phyloP scores from a whole-genome alignment of 2,329 filamentous ascomycete species.

The Gliomastix tumulicola region DNA sequence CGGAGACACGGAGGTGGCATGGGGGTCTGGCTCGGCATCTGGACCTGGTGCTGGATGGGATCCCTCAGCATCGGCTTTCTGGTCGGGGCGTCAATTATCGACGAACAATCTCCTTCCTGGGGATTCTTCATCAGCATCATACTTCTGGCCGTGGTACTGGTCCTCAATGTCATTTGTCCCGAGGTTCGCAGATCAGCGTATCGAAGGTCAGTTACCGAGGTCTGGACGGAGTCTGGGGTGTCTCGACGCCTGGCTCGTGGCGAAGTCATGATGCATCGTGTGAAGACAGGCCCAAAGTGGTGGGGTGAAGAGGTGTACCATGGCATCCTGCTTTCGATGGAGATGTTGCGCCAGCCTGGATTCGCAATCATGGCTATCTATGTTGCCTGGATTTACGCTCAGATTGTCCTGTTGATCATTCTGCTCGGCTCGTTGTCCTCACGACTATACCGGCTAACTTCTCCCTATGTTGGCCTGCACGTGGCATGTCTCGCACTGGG shows the following conservation, averaged over 20 bases:
- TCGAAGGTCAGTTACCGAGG: slow-evolving; percentile 60
- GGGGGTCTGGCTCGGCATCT: slow-evolving; percentile 72
- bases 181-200: slow-evolving; percentile 66
- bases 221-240: slow-evolving; percentile 43
- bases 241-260: slow-evolving; percentile 59
- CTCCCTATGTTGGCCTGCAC: slow-evolving; percentile 59
- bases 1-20: slow-evolving; percentile 71
- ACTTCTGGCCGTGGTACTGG: slow-evolving; percentile 54
- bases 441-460: slow-evolving; percentile 55
- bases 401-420: slow-evolving; percentile 66
- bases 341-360: slow-evolving; percentile 69
- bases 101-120: slow-evolving; percentile 57
- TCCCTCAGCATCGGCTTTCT: slow-evolving; percentile 67
- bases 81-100: slow-evolving; percentile 63
- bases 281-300: slow-evolving; percentile 64
- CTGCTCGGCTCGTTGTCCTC: slow-evolving; percentile 68
- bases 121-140: slow-evolving; percentile 70
- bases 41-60: slow-evolving; percentile 71
- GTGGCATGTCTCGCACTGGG: slow-evolving; percentile 62
- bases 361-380: slow-evolving; percentile 70
- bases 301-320: slow-evolving; percentile 73
- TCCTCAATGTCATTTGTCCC: slow-evolving; percentile 65
- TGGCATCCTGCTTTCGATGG: slow-evolving; percentile 55
- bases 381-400: slow-evolving; percentile 70
- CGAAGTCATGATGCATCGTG: slow-evolving; percentile 70